Evolutionary conservation across 75 land plant species (phyloP).

Genomic region (Pinus taeda): DNA sequence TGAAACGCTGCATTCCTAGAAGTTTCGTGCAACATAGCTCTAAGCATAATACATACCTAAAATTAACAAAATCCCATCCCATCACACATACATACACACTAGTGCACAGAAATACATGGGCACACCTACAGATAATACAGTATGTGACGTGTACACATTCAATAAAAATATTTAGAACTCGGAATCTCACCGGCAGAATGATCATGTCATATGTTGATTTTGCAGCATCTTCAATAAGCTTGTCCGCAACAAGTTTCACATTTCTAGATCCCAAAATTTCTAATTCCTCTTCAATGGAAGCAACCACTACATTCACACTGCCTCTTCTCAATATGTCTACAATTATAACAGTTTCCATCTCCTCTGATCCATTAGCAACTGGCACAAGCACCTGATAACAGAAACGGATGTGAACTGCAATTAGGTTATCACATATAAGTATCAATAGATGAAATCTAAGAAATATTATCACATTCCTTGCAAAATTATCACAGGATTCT

Average conservation of each 20-base stretch:
- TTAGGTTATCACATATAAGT: too few relatives aligned
- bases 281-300: constrained; percentile 70
- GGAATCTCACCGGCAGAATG: constrained; percentile 72
- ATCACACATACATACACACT: background rate
- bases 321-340: constrained; percentile 86
- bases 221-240: constrained; percentile 55
- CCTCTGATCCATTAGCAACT: constrained; percentile 86
- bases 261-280: constrained; percentile 57
- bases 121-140: background rate
- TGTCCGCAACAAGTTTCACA: constrained; percentile 77
- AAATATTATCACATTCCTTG: too few relatives aligned
- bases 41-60: too few relatives aligned
- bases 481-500: too few relatives aligned
- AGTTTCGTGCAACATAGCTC: too few relatives aligned
- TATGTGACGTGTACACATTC: background rate
- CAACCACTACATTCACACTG: constrained; percentile 71
- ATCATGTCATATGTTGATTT: constrained; percentile 74
- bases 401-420: too few relatives aligned
- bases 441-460: too few relatives aligned
- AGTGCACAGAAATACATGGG: too few relatives aligned
- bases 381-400: constrained; percentile 72
- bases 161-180: background rate
- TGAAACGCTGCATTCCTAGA: too few relatives aligned
- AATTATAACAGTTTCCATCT: constrained; percentile 84
- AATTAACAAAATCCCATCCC: background rate